A percentile compares a stretch with the other conserved stretches of the same genome.
Evolutionary conservation across 192 early-diverging fungal genomes (phyloP).

Genomic region (Pilaira anomala): DNA sequence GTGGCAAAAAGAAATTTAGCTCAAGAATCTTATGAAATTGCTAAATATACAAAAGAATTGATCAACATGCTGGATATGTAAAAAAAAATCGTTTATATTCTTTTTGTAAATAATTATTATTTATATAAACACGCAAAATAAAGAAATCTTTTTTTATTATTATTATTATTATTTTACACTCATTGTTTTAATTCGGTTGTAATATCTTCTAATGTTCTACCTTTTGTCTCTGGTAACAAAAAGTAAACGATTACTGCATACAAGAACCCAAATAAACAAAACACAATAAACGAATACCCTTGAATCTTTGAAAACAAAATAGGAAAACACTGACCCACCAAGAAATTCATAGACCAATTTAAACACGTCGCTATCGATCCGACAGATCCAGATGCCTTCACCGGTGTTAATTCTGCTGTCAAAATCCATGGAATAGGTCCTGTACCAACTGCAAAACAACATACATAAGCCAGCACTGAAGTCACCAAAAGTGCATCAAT

Average conservation of each 20-base stretch:
- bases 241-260: conserved; percentile 35
- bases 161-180: neutral
- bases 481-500: conserved; percentile 58
- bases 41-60: conserved; percentile 83
- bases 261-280: conserved; percentile 2
- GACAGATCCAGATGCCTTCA: conserved; percentile 66
- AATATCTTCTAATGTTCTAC: conserved; percentile 56
- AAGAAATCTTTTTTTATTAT: too few species aligned
- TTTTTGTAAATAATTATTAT: neutral
- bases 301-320: conserved; percentile 45
- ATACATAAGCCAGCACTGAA: conserved; percentile 72
- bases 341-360: conserved; percentile 62
- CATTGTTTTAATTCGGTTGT: conserved; percentile 4
- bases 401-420: conserved; percentile 72
- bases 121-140: neutral
- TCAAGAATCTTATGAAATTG: conserved; percentile 84
- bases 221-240: conserved; percentile 55
- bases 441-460: conserved; percentile 74
- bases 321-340: conserved; percentile 42
- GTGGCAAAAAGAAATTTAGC: conserved; percentile 84
- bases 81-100: neutral
- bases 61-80: conserved; percentile 63
- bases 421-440: conserved; percentile 82
- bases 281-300: conserved; percentile 31
- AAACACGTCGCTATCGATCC: conserved; percentile 65